phyloP scores from a whole-genome alignment of 192 early-diverging fungal species.

The Oehlia diaphana region DNA sequence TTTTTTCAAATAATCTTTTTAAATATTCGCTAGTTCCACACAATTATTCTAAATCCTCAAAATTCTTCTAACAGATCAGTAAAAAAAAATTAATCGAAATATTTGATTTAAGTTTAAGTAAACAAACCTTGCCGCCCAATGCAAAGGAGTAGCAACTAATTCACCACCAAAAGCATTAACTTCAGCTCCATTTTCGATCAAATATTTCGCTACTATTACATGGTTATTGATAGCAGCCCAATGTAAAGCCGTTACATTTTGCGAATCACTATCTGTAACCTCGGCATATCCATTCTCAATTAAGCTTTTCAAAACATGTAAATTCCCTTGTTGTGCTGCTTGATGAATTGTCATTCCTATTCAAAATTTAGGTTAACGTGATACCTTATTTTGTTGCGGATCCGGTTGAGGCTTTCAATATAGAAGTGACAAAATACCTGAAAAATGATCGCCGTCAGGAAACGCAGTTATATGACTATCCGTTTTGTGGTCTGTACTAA shows the following conservation, averaged over 20 bases:
- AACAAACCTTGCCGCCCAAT: constrained; percentile 82
- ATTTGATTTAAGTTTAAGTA: background rate
- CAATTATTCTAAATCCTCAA: constrained; percentile 19
- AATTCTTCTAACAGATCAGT: background rate
- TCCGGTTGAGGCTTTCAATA: background rate
- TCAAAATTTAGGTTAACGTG: background rate
- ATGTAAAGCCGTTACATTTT: constrained; percentile 79
- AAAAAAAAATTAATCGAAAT: background rate
- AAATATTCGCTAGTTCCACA: background rate
- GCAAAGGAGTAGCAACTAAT: constrained; percentile 82
- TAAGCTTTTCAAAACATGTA: constrained; percentile 53
- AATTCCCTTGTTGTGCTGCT: constrained; percentile 72
- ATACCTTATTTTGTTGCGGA: no score
- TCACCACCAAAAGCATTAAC: constrained; percentile 77
- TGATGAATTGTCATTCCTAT: constrained; percentile 59
- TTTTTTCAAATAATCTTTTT: constrained; percentile 11
- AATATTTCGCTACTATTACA: constrained; percentile 66
- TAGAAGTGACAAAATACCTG: constrained; percentile 1
- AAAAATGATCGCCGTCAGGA: background rate
- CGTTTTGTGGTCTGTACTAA: background rate
- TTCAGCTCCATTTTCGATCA: constrained; percentile 77
- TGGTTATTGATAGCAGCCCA: constrained; percentile 82
- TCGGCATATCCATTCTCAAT: constrained; percentile 55
- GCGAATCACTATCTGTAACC: constrained; percentile 60
- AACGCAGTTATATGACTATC: background rate